Evolutionary conservation across 495 filamentous ascomycete genomes (phyloP).

Genomic region (Massariosphaeria phaeospora): DNA sequence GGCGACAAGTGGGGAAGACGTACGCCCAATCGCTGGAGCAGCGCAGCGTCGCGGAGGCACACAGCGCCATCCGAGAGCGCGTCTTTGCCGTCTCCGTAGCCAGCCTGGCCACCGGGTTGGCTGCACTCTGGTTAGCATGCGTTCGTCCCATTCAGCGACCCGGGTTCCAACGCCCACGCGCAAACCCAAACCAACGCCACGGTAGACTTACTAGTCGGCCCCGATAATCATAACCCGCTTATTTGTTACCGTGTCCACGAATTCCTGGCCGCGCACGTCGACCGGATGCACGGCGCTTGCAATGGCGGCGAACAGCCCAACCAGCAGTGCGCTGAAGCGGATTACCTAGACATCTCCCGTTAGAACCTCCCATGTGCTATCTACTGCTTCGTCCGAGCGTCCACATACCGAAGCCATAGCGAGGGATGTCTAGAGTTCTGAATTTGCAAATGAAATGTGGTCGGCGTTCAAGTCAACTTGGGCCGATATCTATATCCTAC

Average conservation of each 20-base stretch:
- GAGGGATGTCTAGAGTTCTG: too few species aligned
- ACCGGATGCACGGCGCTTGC: slow-evolving; percentile 67
- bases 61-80: slow-evolving; percentile 67
- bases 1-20: slow-evolving; percentile 21
- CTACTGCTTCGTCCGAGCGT: too few species aligned
- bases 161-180: not conserved
- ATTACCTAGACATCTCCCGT: too few species aligned
- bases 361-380: too few species aligned
- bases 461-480: too few species aligned
- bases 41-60: slow-evolving; percentile 84
- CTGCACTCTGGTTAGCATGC: slow-evolving; percentile 38
- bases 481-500: too few species aligned
- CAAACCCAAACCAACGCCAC: not conserved
- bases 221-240: slow-evolving; percentile 86
- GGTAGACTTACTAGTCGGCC: slow-evolving; percentile 54
- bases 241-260: slow-evolving; percentile 72
- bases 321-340: slow-evolving; percentile 7
- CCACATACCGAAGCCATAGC: not conserved
- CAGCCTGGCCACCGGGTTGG: slow-evolving; percentile 84
- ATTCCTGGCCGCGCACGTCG: slow-evolving; percentile 69
- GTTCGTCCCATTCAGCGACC: too few species aligned
- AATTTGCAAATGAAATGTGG: too few species aligned
- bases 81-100: slow-evolving; percentile 65
- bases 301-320: slow-evolving; percentile 42
- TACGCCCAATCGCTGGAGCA: slow-evolving; percentile 76